phyloP scores from a whole-genome alignment of 179 eudicot species.

The Vitellaria paradoxa region DNA sequence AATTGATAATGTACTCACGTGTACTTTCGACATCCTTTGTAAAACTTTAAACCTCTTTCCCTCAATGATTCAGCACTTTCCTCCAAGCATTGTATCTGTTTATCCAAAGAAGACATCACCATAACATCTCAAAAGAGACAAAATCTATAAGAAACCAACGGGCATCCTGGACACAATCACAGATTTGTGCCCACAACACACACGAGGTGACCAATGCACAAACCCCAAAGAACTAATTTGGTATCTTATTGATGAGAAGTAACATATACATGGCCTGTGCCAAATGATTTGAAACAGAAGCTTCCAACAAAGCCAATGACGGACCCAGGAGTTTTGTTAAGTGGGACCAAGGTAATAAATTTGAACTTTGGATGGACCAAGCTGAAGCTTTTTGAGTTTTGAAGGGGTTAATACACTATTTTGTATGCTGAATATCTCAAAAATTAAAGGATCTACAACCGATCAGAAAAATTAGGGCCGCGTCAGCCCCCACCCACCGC shows the following conservation, averaged over 20 bases:
- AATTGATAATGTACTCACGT: constrained; percentile 55
- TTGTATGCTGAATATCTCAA: too few relatives aligned
- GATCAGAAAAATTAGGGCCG: too few relatives aligned
- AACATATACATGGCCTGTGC: background rate
- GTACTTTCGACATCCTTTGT: constrained; percentile 91
- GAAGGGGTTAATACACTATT: too few relatives aligned
- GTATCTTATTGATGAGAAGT: background rate
- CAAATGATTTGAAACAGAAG: background rate
- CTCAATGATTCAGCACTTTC: constrained; percentile 90
- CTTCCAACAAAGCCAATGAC: background rate
- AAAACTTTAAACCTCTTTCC: constrained; percentile 86
- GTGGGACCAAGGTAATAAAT: too few relatives aligned
- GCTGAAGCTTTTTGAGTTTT: too few relatives aligned
- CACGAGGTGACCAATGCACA: background rate
- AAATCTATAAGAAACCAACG: background rate
- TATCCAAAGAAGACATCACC: constrained; percentile 7
- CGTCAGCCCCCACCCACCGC: too few relatives aligned
- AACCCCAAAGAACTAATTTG: background rate
- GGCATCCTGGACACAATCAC: background rate
- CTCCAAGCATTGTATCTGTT: constrained; percentile 83
- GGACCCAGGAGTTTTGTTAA: too few relatives aligned
- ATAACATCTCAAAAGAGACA: constrained; percentile 7
- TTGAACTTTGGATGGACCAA: too few relatives aligned
- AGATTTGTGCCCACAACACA: background rate
- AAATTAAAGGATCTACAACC: too few relatives aligned